Conservation (phyloP, 2,329 filamentous ascomycete genomes). For the Trichothecium roseum region DNA sequence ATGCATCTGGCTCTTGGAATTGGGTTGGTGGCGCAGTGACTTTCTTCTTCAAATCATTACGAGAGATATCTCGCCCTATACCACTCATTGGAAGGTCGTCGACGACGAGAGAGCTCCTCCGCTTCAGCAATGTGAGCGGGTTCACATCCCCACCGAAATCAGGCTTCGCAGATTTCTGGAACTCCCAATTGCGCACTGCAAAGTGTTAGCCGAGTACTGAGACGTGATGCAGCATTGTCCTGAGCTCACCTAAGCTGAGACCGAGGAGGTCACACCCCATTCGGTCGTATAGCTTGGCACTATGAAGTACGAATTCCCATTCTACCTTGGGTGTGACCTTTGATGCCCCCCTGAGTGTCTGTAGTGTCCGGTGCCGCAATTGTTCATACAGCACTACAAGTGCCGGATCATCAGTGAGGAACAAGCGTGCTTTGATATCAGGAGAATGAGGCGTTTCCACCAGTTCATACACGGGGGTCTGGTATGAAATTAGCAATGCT, state of each 20-base stretch:
- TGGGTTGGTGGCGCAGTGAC: constrained; percentile 57
- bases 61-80: constrained; percentile 30
- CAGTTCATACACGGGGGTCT: constrained; percentile 71
- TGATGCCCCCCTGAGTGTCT: constrained; percentile 76
- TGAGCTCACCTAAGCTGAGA: constrained; percentile 60
- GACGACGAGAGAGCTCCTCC: constrained; percentile 69
- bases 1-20: constrained; percentile 88
- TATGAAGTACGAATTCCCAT: constrained; percentile 84
- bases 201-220: constrained; percentile 8
- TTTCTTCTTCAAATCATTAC: constrained; percentile 25
- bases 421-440: constrained; percentile 65
- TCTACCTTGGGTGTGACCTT: constrained; percentile 70
- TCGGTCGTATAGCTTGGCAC: constrained; percentile 70
- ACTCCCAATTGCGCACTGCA: constrained; percentile 73
- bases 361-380: constrained; percentile 68
- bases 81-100: constrained; percentile 52
- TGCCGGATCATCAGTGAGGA: constrained; percentile 83
- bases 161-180: constrained; percentile 42
- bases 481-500: neutral
- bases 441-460: constrained; percentile 58
- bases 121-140: constrained; percentile 56
- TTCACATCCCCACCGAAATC: constrained; percentile 41
- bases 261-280: constrained; percentile 93
- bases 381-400: constrained; percentile 81
- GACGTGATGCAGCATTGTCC: neutral